Evolutionary conservation across 306 rosid species (phyloP).

Genomic region (Prosopis cineraria): DNA sequence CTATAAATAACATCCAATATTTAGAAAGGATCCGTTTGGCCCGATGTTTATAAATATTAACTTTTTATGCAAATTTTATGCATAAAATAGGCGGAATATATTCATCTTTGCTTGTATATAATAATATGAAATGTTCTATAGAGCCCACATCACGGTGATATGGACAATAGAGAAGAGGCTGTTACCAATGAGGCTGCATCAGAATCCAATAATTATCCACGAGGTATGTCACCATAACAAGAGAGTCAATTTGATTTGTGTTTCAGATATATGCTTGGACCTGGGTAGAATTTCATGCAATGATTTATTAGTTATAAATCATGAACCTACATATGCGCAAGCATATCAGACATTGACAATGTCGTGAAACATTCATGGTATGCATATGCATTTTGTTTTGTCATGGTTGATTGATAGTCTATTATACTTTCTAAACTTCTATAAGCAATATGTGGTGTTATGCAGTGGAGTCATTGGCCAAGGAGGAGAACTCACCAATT

Average conservation of each 20-base stretch:
- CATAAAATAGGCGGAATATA: not conserved
- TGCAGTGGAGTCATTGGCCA: conserved; percentile 44
- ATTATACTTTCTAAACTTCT: not conserved
- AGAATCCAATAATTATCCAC: conserved; percentile 35
- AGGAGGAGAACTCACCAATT: conserved; percentile 28
- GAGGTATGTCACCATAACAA: conserved; percentile 40
- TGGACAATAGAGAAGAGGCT: conserved; percentile 33
- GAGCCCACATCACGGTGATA: conserved; percentile 30
- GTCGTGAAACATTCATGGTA: no score
- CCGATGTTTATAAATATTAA: not conserved
- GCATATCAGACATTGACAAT: no score
- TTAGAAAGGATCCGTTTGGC: not conserved
- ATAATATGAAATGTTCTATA: conserved; percentile 36
- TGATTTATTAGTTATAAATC: not conserved
- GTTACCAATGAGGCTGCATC: conserved; percentile 35
- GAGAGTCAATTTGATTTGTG: not conserved
- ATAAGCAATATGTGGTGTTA: conserved; percentile 1
- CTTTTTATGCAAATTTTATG: not conserved
- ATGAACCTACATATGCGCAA: not conserved
- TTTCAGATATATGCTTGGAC: not conserved
- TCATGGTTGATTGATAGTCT: no score
- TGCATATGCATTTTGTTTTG: no score
- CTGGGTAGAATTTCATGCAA: not conserved
- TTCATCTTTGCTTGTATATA: conserved; percentile 27
- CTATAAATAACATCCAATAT: not conserved